A percentile compares a stretch with the other conserved stretches of the same genome.
Evolutionary conservation across 169 alveolate genomes (phyloP).

Genomic region (Eimeria tenella): DNA sequence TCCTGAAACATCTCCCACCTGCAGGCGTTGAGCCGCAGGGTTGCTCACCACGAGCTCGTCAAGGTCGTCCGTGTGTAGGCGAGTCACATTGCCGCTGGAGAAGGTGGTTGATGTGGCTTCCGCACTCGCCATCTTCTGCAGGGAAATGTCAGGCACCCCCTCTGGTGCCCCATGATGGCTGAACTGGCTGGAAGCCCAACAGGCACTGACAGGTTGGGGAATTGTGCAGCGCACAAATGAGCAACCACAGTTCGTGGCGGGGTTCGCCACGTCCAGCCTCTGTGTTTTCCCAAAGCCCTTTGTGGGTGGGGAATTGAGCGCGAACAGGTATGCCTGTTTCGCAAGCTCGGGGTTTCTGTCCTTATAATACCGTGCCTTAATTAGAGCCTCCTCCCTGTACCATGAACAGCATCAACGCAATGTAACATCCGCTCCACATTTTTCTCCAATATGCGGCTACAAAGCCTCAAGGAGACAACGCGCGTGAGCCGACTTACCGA

Average conservation of each 20-base stretch:
- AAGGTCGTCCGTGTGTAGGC: conserved; percentile 74
- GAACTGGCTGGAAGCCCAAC: conserved; percentile 56
- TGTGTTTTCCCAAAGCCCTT: conserved; percentile 1
- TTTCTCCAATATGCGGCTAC: not conserved
- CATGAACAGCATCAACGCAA: not conserved
- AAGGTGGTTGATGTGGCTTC: conserved; percentile 72
- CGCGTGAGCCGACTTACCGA: conserved; percentile 19
- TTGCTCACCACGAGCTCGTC: conserved; percentile 61
- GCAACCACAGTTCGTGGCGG: conserved; percentile 49
- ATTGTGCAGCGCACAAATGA: conserved; percentile 58
- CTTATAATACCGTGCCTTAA: conserved; percentile 75
- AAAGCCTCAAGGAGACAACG: not conserved
- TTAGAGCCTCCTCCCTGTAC: conserved; percentile 77
- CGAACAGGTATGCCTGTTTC: conserved; percentile 71
- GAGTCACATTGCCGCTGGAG: conserved; percentile 70
- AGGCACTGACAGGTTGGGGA: conserved; percentile 65
- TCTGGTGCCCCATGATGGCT: not conserved
- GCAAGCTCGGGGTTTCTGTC: conserved; percentile 75
- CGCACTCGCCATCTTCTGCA: conserved; percentile 64
- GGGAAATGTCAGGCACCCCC: not conserved
- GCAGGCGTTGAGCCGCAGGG: conserved; percentile 26
- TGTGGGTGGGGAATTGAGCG: conserved; percentile 27
- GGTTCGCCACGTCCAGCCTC: not conserved
- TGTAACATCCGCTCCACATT: not conserved
- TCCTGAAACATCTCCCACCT: not conserved